Evolutionary conservation across 768 basidiomycete genomes (phyloP).

Genomic region (Boletus rubroflammeus): DNA sequence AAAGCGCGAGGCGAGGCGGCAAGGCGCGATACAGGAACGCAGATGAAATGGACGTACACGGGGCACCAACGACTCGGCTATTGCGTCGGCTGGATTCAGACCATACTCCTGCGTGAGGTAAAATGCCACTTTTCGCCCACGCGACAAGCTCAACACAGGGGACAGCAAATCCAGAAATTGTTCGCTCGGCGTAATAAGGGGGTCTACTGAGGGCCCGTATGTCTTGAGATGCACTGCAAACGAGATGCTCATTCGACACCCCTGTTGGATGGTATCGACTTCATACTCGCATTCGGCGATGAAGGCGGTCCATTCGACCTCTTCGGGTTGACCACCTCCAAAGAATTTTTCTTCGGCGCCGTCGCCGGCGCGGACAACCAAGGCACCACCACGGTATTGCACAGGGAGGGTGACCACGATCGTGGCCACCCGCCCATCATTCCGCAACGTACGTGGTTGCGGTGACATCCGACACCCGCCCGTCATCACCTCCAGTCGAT

Average conservation of each 20-base stretch:
- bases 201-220: constrained; percentile 61
- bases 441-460: constrained; percentile 50
- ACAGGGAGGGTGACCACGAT: constrained; percentile 72
- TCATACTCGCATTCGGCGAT: constrained; percentile 72
- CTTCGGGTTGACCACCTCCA: constrained; percentile 56
- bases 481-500: constrained; percentile 66
- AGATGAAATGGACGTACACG: constrained; percentile 44
- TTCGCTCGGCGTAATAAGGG: constrained; percentile 71
- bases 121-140: constrained; percentile 71
- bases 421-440: constrained; percentile 70
- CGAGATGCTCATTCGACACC: constrained; percentile 64
- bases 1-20: constrained; percentile 1
- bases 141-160: constrained; percentile 66
- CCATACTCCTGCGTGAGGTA: constrained; percentile 67
- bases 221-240: constrained; percentile 70
- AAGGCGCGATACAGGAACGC: constrained; percentile 7
- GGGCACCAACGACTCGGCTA: constrained; percentile 70
- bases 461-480: constrained; percentile 56
- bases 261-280: constrained; percentile 66
- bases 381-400: constrained; percentile 64
- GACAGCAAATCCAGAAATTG: constrained; percentile 67
- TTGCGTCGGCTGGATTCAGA: constrained; percentile 62
- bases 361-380: constrained; percentile 54
- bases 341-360: constrained; percentile 60
- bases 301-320: constrained; percentile 79